A percentile compares a stretch with the other conserved stretches of the same genome.
phyloP scores from a whole-genome alignment of 768 basidiomycete genomes.

The Phlegmacium glaucopus region DNA sequence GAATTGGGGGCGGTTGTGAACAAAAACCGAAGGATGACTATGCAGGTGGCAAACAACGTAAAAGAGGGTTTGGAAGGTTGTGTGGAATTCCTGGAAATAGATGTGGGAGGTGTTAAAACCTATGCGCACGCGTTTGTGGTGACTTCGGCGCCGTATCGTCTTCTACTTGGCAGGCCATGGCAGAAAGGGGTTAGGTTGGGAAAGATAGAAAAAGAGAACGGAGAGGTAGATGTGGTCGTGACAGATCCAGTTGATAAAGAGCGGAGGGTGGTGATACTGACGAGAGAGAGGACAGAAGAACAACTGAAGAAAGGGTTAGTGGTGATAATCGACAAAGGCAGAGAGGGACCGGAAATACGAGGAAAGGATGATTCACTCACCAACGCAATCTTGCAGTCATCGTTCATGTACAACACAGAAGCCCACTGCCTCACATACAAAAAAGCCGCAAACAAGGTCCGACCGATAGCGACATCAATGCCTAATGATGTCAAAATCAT shows the following conservation, averaged over 20 bases:
- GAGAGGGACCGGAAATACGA: not conserved
- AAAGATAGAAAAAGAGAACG: not conserved
- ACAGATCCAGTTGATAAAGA: not conserved
- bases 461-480: constrained; percentile 1
- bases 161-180: too few relatives aligned
- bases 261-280: not conserved
- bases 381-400: not conserved
- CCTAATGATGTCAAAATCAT: constrained; percentile 10
- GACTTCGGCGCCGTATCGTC: not conserved
- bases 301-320: not conserved
- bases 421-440: not conserved
- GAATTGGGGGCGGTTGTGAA: constrained; percentile 13
- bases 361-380: not conserved
- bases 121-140: not conserved
- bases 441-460: constrained; percentile 1
- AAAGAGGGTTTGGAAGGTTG: constrained; percentile 12
- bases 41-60: constrained; percentile 19
- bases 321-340: not conserved
- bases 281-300: not conserved
- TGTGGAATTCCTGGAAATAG: constrained; percentile 9
- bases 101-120: constrained; percentile 14
- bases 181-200: not conserved
- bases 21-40: constrained; percentile 11
- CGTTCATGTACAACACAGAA: not conserved
- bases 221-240: not conserved